Base-by-base conservation (phyloP, 306 rosid genomes). In the Purshia tridentata region DNA sequence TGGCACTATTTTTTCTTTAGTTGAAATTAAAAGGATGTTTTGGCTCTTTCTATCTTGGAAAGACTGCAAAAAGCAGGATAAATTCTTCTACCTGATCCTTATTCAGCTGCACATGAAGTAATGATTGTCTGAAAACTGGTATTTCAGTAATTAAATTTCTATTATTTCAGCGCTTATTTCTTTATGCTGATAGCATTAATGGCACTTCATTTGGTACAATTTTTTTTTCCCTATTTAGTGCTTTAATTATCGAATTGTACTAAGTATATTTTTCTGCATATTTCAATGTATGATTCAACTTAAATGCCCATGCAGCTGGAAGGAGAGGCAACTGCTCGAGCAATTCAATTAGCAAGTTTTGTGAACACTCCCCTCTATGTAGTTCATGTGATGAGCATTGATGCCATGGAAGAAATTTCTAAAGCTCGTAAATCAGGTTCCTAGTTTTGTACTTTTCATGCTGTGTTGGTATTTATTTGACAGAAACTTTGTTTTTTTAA, bases 371-470 rank as follows among this genome's bases (percentile, higher is more conserved):
- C 98, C 56, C 87, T 93, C 51, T 91, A 93, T 72, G 92, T 91
- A 62, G 97, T 93, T 77, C 97, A 93, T 76, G 97, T 91, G 74
- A 93, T 93, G 98, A 93, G 98, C 90, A 93, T 89, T 53, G 97
- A 93, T 85, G 97, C 98, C 48, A 76, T 93, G 97, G 93, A 93
- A 86, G 98, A 93, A 81, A 85, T 93, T 76, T 97, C 98, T 8
- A 85, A 77, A 82, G 97, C 98, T 73, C 88, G 96, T 52, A 91
- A 87, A 86, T 76, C 86, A 89, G 97, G 98, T 93, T 75, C 77
- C 47, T 15, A 22, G 40, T 59, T 62, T 55, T 77, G 70, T 44
- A 45, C 54, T 18, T 40, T 29, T 76, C 35, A 52, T 42, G 59
- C 5, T 39, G 2, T 19, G 22, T 46, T 64, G 23, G 4, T 40